Evolutionary conservation across 2,329 filamentous ascomycete species (phyloP), one percentile per base, ranked within the genome.

Genomic region (Fusarium anthophilum): DNA sequence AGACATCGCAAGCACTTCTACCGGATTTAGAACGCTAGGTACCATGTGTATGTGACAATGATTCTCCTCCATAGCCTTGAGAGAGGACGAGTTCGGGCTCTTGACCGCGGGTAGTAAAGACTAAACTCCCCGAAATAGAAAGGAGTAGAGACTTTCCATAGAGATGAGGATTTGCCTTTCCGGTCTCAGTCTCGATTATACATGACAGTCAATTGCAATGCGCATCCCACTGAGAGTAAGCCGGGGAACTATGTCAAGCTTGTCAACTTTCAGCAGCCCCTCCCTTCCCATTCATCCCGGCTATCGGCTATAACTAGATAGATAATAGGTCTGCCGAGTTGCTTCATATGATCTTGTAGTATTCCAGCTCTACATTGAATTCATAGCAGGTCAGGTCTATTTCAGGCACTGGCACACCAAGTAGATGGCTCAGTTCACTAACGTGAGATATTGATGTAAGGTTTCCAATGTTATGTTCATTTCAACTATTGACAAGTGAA

Each of bases 301-400:
- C 18, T 45, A 45, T 14, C 13, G 4, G 3, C 8, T 26, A 0
- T 20, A 13, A 20, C 11, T 13, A 0, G 24, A 45, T 13, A 0
- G 24, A 45, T 18, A 4, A 20, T 15, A 22, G 13, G 18, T 5
- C 24, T 15, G 12, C 2, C 6, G 4, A 14, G 3, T 4, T 4
- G 1, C 1, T 47, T 28, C 12, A 11, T 1, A 47, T 28, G 8
- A 4, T 11, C 24, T 28, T 28, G 1, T 3, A 0, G 12, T 5
- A 7, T 28, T 15, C 3, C 1, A 22, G 24, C 44, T 22, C 13
- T 22, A 1, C 13, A 15, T 1, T 5, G 18, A 1, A 22, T 5
- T 22, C 3, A 11, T 15, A 4, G 12, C 5, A 1, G 14, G 12
- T 47, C 3, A 20, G 18, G 5, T 13, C 18, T 47, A 20, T 14